Percentiles rank a stretch among this genome's conserved stretches.
These are phyloP conservation scores for Penicillium simplicissimum DNA, from an alignment of 495 filamentous ascomycete species.

Conservation along the genomic window DNA sequence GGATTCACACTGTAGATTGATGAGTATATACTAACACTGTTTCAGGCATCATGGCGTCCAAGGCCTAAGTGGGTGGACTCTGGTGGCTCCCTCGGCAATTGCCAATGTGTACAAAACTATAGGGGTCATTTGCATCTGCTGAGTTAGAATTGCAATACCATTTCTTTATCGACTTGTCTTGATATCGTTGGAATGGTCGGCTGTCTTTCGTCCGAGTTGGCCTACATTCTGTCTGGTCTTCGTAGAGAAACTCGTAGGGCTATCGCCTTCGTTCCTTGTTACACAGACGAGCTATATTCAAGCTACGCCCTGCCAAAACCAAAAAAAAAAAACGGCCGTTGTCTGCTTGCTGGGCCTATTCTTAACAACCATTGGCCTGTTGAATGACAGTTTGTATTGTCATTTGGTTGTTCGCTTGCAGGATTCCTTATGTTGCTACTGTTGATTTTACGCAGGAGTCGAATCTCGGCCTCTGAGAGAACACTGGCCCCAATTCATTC, in stretches of 20 bases:
- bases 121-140: constrained; percentile 46
- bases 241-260: background rate
- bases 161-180: constrained; percentile 14
- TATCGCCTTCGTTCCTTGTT: background rate
- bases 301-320: no score
- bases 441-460: background rate
- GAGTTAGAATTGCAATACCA: constrained; percentile 49
- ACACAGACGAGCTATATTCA: no score
- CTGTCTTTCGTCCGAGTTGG: background rate
- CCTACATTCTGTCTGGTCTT: background rate
- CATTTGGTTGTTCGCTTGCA: no score
- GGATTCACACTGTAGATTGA: background rate
- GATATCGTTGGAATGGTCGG: background rate
- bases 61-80: constrained; percentile 50
- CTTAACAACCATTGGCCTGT: no score
- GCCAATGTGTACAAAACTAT: constrained; percentile 52
- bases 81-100: constrained; percentile 36
- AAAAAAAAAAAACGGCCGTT: no score
- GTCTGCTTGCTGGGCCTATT: no score
- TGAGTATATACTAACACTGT: constrained; percentile 28
- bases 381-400: no score
- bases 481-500: background rate
- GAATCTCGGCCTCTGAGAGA: background rate
- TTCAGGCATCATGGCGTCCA: constrained; percentile 54
- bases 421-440: background rate